Conservation (phyloP, 1,139 yeast genomes). For the Pichia sp. region DNA sequence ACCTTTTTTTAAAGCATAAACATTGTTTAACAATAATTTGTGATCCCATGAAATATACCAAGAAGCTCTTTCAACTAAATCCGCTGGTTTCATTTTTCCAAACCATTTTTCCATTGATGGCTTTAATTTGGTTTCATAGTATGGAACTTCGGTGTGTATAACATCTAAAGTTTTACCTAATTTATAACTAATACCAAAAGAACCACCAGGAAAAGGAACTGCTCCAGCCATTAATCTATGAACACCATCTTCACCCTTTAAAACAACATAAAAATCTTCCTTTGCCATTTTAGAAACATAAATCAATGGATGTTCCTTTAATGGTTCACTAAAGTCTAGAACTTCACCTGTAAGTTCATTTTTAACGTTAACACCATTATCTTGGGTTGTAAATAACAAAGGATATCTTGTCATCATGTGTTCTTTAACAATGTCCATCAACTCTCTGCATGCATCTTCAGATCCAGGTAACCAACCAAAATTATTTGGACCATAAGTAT, state of each 20-base stretch:
- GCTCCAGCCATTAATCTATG: slow-evolving; percentile 70
- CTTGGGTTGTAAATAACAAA: slow-evolving; percentile 47
- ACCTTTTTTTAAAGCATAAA: slow-evolving; percentile 42
- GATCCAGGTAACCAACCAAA: slow-evolving; percentile 65
- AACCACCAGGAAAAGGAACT: slow-evolving; percentile 75
- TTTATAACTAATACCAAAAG: slow-evolving; percentile 54
- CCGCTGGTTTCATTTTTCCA: slow-evolving; percentile 49
- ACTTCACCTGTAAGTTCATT: slow-evolving; percentile 58
- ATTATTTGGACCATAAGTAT: slow-evolving; percentile 53
- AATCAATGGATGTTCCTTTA: slow-evolving; percentile 56
- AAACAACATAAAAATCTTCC: slow-evolving; percentile 64
- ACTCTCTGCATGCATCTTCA: slow-evolving; percentile 55
- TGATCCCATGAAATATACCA: slow-evolving; percentile 75
- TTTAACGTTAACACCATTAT: slow-evolving; percentile 43
- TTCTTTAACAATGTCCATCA: slow-evolving; percentile 54
- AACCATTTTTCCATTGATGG: slow-evolving; percentile 75
- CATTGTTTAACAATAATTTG: slow-evolving; percentile 48
- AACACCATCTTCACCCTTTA: slow-evolving; percentile 48
- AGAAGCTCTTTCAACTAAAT: slow-evolving; percentile 67
- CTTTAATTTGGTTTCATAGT: slow-evolving; percentile 58
- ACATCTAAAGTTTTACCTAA: slow-evolving; percentile 56
- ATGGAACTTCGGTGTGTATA: slow-evolving; percentile 68
- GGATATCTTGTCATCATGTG: slow-evolving; percentile 63
- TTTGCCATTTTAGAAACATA: slow-evolving; percentile 65
- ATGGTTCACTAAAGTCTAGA: slow-evolving; percentile 53